Conservation (phyloP, 2,329 filamentous ascomycete species). For the Cadophora sp. region DNA sequence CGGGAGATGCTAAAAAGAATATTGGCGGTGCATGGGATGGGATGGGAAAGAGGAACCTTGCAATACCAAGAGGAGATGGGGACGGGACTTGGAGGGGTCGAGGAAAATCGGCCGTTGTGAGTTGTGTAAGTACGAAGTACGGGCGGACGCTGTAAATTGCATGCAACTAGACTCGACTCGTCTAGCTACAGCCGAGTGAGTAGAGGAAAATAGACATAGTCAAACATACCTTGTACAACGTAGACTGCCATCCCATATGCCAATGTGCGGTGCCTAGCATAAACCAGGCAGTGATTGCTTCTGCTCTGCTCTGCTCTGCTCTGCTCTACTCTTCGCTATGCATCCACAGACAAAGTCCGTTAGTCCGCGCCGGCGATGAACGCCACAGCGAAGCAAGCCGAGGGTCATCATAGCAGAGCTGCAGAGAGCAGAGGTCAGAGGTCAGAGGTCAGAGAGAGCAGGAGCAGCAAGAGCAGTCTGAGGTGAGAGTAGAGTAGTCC, state of each 20-base stretch:
- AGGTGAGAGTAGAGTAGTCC: not conserved
- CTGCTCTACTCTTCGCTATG: not conserved
- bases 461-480: slow-evolving; percentile 4
- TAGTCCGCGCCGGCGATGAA: not conserved
- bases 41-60: not conserved
- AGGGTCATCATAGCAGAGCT: not conserved
- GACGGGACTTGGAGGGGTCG: not conserved
- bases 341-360: not conserved
- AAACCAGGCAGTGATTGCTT: not conserved
- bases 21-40: slow-evolving; percentile 27
- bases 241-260: not conserved
- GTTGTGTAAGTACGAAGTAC: not conserved
- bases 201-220: not conserved
- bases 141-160: not conserved
- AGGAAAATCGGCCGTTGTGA: slow-evolving; percentile 4
- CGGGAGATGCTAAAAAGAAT: slow-evolving; percentile 27
- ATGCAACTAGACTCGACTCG: not conserved
- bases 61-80: slow-evolving; percentile 2
- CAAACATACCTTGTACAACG: not conserved
- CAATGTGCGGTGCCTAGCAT: not conserved
- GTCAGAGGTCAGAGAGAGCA: not conserved
- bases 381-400: slow-evolving; percentile 6
- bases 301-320: not conserved
- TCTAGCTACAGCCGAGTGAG: not conserved
- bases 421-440: slow-evolving; percentile 5